Conservation (phyloP, 2,329 filamentous ascomycete species). For the Aphanoascus verrucosus region DNA sequence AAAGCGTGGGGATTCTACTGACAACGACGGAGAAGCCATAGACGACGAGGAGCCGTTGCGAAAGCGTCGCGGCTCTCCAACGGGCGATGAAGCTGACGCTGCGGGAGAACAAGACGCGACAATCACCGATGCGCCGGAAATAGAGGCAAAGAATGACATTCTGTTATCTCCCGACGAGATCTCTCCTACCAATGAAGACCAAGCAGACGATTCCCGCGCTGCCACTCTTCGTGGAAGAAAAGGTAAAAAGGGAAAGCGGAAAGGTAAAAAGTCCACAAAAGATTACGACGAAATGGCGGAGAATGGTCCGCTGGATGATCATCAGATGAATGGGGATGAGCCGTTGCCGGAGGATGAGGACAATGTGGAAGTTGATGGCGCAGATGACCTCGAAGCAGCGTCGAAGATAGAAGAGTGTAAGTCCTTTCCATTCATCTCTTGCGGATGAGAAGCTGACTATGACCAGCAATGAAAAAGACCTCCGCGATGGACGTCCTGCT, state of each 20-base stretch:
- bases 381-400: conserved; percentile 35
- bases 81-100: conserved; percentile 16
- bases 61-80: conserved; percentile 33
- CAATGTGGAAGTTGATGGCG: conserved; percentile 39
- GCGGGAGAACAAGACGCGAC: conserved; percentile 20
- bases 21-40: conserved; percentile 21
- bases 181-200: conserved; percentile 20
- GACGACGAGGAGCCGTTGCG: conserved; percentile 33
- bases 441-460: conserved; percentile 8
- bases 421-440: conserved; percentile 16
- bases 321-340: conserved; percentile 35
- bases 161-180: conserved; percentile 20
- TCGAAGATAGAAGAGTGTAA: conserved; percentile 44
- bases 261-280: conserved; percentile 34
- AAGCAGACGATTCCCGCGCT: conserved; percentile 24
- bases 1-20: conserved; percentile 27
- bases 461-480: conserved; percentile 62
- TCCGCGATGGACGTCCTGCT: conserved; percentile 68
- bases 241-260: conserved; percentile 38
- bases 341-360: conserved; percentile 40
- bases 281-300: conserved; percentile 27
- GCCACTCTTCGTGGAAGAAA: conserved; percentile 30
- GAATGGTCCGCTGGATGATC: conserved; percentile 29
- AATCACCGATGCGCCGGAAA: conserved; percentile 19
- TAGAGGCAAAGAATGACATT: conserved; percentile 14